These are phyloP conservation scores for Chaetothyriales sp. DNA, from an alignment of 2,329 filamentous ascomycete genomes.

Conservation along the genomic window DNA sequence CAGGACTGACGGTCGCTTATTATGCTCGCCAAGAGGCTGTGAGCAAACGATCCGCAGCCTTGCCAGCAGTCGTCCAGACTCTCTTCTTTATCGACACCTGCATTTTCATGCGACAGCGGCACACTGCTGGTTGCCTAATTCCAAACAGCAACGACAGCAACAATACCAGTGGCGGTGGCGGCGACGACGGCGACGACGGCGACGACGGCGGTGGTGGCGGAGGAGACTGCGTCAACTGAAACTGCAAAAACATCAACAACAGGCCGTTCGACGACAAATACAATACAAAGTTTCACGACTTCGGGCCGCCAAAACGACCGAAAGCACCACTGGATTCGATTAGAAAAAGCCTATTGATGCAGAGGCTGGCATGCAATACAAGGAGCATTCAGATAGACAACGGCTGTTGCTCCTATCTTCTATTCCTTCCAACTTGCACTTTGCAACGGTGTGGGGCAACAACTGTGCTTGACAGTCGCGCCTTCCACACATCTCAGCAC, in stretches of 20 bases:
- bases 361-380: neutral
- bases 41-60: neutral
- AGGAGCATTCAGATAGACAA: neutral
- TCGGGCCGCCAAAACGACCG: too few relatives aligned
- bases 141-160: too few relatives aligned
- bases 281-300: too few relatives aligned
- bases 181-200: too few relatives aligned
- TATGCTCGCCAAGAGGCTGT: neutral
- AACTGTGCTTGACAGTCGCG: neutral
- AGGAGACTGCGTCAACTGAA: too few relatives aligned
- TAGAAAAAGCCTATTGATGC: neutral
- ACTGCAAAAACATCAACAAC: too few relatives aligned
- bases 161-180: too few relatives aligned
- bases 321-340: neutral
- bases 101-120: neutral
- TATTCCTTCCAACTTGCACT: neutral
- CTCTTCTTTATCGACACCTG: neutral
- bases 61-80: neutral
- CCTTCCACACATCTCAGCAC: neutral
- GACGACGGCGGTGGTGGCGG: too few relatives aligned
- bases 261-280: too few relatives aligned
- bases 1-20: neutral
- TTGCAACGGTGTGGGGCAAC: neutral
- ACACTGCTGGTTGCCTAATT: neutral
- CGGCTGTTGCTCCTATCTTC: too few relatives aligned